Percentiles rank a stretch among this genome's conserved stretches.
Conservation (phyloP, 768 basidiomycete species). For the Termitomyces sp. region DNA sequence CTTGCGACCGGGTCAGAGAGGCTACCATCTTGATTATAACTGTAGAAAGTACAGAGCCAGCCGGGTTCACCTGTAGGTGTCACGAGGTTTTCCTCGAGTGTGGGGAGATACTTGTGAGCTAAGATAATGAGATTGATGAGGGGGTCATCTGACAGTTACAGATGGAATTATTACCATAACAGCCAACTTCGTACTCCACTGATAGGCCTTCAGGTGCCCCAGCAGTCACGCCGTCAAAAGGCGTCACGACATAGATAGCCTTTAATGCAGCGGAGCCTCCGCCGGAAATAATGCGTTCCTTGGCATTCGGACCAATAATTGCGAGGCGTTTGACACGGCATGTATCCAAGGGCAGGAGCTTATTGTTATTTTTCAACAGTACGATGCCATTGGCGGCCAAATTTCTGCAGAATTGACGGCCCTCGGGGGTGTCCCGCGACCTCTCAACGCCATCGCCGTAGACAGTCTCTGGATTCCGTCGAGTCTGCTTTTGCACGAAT, state of each 20-base stretch:
- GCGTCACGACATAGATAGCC: conserved; percentile 58
- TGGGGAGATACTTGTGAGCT: conserved; percentile 68
- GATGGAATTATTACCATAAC: conserved; percentile 43
- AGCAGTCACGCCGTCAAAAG: conserved; percentile 53
- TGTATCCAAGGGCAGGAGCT: conserved; percentile 48
- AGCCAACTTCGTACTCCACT: conserved; percentile 56
- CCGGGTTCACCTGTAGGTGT: conserved; percentile 49
- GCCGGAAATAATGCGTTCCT: conserved; percentile 61
- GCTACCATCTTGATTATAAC: conserved; percentile 44
- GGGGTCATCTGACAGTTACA: not conserved
- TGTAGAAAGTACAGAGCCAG: conserved; percentile 63
- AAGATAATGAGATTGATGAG: conserved; percentile 1
- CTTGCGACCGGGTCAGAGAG: conserved; percentile 38
- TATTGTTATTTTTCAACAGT: conserved; percentile 54
- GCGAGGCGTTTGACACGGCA: conserved; percentile 42
- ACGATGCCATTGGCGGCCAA: conserved; percentile 62
- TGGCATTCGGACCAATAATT: conserved; percentile 66
- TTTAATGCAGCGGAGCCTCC: conserved; percentile 77
- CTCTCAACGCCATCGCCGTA: conserved; percentile 59
- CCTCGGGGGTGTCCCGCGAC: conserved; percentile 47
- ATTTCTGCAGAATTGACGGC: conserved; percentile 46
- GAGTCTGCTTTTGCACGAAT: conserved; percentile 54
- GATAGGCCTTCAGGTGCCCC: conserved; percentile 44
- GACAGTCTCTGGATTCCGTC: conserved; percentile 51
- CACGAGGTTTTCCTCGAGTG: conserved; percentile 54